Evolutionary conservation across 805 yeast genomes (phyloP), one percentile per base, ranked within the genome.

Genomic region (Blastobotrys mokoenaii): DNA sequence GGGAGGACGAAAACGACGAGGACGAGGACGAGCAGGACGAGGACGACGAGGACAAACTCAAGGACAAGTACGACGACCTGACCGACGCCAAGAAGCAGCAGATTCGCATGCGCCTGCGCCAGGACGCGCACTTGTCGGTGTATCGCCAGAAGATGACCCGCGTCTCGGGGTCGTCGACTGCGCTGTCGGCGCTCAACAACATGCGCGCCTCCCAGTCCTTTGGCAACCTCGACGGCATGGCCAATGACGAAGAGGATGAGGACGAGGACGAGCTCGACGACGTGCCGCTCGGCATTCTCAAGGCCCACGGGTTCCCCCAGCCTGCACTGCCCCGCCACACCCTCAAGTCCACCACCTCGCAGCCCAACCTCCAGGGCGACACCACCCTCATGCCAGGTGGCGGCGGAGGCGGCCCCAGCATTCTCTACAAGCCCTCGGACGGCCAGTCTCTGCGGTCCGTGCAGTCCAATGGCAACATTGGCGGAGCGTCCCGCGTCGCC

Each of bases 131-230:
- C 15, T 52, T 67, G 47, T 62, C 66, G n/a, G 60, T 64, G 15
- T 66, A 67, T 47, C 59, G 71, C 10, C 71, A 67, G 48, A 61
- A 63, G 42, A 67, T 68, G 70, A 65, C 60, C 46, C 62, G 62
- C 43, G 53, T 63, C 30, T 60, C 66, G 6, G 69, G 70, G 8
- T 47, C 54, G 0, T 51, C 47, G 30, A 48, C 47, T 29, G 52
- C 51, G 22, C 30, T 51, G 16, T 40, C 50, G 9, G 31, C 49
- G 37, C 15, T 30, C 47, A 18, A 25, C 44, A 38, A 30, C 12
- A 20, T 44, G 27, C 41, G 48, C 14, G 39, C 32, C 14, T 38
- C 38, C 9, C 42, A 40, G 32, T 39, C 45, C 7, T 38, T 36
- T 36, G 46, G 43, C 17, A 46, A 48, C 30, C 32, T 43, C 11